Conservation (phyloP, 2,329 filamentous ascomycete species). For the Xylaria sp. region DNA sequence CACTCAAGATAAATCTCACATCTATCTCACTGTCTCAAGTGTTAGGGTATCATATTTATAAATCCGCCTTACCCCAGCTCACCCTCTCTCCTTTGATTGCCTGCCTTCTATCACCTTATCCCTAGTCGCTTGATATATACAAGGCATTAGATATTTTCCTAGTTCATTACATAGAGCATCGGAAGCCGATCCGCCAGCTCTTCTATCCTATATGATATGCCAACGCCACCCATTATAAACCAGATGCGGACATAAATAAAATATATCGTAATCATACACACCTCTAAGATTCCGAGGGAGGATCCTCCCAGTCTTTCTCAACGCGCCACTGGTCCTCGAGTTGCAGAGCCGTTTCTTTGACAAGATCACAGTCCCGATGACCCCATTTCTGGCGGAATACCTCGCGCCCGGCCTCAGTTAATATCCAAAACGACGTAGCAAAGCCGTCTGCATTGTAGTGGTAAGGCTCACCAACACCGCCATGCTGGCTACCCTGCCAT, state of each 20-base stretch:
- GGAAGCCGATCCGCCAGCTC: slow-evolving; percentile 13
- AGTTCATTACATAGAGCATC: slow-evolving; percentile 3
- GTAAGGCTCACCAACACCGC: slow-evolving; percentile 64
- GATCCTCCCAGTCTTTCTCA: slow-evolving; percentile 46
- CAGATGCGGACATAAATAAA: slow-evolving; percentile 22
- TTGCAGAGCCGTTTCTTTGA: slow-evolving; percentile 44
- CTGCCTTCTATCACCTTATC: not conserved
- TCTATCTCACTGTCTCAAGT: not conserved
- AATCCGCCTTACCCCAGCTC: not conserved
- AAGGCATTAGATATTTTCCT: slow-evolving; percentile 13
- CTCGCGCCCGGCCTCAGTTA: slow-evolving; percentile 58
- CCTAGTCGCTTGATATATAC: slow-evolving; percentile 9
- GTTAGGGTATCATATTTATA: slow-evolving; percentile 14
- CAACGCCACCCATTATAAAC: slow-evolving; percentile 29
- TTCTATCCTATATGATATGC: slow-evolving; percentile 19
- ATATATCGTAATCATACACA: slow-evolving; percentile 15
- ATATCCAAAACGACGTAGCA: slow-evolving; percentile 56
- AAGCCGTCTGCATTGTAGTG: slow-evolving; percentile 62
- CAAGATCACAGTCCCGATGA: slow-evolving; percentile 45
- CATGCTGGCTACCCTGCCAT: slow-evolving; percentile 64
- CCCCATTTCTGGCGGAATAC: slow-evolving; percentile 51
- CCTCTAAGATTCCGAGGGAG: slow-evolving; percentile 19
- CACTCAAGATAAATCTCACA: not conserved
- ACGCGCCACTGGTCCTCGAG: slow-evolving; percentile 47
- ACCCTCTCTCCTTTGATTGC: not conserved